A percentile compares a stretch with the other conserved stretches of the same genome.
phyloP scores from a whole-genome alignment of 2,329 filamentous ascomycete species.

The Trichoderma breve region DNA sequence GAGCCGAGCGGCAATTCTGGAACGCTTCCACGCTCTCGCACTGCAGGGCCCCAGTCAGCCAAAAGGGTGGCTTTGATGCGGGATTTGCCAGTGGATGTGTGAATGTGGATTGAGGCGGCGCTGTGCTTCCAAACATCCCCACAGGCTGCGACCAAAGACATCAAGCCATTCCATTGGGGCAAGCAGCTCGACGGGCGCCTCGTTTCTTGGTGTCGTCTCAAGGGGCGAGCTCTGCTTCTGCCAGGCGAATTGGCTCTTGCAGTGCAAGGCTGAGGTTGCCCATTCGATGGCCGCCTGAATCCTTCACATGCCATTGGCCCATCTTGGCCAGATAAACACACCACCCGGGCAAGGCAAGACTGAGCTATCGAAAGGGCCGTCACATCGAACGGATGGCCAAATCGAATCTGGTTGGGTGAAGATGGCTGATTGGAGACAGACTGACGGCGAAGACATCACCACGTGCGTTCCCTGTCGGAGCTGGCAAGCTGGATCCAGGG shows the following conservation, averaged over 20 bases:
- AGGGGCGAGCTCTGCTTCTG: neutral
- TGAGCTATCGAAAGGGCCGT: neutral
- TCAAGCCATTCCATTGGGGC: neutral
- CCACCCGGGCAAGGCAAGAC: neutral
- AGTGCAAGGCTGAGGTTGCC: neutral
- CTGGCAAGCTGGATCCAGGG: conserved; percentile 16
- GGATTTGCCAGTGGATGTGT: neutral
- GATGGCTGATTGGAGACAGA: neutral
- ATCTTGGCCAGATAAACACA: neutral
- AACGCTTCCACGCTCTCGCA: conserved; percentile 3
- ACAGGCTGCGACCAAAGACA: neutral
- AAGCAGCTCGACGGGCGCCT: neutral
- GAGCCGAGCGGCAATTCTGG: conserved; percentile 12
- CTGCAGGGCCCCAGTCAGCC: neutral
- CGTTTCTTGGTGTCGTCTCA: neutral
- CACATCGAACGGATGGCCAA: neutral
- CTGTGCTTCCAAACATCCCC: neutral
- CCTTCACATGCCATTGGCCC: neutral
- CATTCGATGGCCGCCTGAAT: neutral
- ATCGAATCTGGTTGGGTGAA: neutral
- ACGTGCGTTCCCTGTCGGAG: conserved; percentile 16
- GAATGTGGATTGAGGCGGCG: neutral
- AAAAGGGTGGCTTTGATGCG: neutral
- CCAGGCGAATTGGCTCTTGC: neutral
- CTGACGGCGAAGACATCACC: conserved; percentile 3